A percentile compares a stretch with the other conserved stretches of the same genome.
Conservation (phyloP, 768 basidiomycete species). For the Pisolithus microcarpus region DNA sequence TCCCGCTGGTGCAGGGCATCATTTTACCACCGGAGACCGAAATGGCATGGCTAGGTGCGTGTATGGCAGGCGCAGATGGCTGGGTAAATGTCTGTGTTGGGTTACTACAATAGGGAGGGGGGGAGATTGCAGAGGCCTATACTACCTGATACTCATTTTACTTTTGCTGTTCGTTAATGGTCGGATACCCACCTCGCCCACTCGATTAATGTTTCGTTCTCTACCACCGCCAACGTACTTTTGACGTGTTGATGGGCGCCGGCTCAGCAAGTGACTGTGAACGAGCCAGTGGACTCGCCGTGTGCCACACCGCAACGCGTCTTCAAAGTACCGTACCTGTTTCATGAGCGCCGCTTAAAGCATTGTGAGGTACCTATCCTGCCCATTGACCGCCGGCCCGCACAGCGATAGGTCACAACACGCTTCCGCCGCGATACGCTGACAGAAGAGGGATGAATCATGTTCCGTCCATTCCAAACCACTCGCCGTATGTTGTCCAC, state of each 20-base stretch:
- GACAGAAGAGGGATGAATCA: too few relatives aligned
- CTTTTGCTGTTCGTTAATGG: background rate
- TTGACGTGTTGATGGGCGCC: background rate
- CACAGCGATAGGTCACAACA: too few relatives aligned
- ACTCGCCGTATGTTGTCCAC: too few relatives aligned
- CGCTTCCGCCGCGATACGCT: too few relatives aligned
- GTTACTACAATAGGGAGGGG: constrained; percentile 32
- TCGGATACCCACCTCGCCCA: background rate
- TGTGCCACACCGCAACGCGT: too few relatives aligned
- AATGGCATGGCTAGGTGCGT: constrained; percentile 90
- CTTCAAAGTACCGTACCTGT: too few relatives aligned
- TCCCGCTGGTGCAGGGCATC: constrained; percentile 81
- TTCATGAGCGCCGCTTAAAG: too few relatives aligned
- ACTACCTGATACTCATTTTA: background rate
- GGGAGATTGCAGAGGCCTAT: background rate
- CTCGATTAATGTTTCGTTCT: background rate
- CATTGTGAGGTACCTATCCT: too few relatives aligned
- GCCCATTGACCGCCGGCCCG: too few relatives aligned
- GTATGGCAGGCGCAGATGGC: constrained; percentile 88
- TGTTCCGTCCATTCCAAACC: too few relatives aligned
- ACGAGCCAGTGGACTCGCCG: too few relatives aligned
- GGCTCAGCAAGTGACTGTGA: too few relatives aligned
- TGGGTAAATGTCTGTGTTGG: constrained; percentile 90
- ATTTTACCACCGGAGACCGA: constrained; percentile 78
- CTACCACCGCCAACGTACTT: background rate